phyloP scores from a whole-genome alignment of 495 filamentous ascomycete species.

The Aspergillus leporis region DNA sequence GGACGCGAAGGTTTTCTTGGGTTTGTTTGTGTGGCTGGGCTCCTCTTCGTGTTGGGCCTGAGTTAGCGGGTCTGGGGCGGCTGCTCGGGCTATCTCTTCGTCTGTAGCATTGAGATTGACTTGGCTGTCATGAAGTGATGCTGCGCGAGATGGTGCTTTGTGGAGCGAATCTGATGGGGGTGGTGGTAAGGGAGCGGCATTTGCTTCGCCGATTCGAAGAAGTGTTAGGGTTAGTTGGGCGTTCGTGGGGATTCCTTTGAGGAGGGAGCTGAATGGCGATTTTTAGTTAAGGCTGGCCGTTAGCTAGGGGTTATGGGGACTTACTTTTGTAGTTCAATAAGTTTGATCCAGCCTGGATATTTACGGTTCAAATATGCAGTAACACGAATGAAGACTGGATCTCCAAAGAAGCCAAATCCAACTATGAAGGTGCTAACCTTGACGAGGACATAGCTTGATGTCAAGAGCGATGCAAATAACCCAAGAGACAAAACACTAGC shows the following conservation, averaged over 20 bases:
- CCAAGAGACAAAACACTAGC: slow-evolving; percentile 60
- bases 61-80: slow-evolving; percentile 20
- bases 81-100: slow-evolving; percentile 53
- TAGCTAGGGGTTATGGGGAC: slow-evolving; percentile 10
- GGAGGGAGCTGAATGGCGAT: slow-evolving; percentile 56
- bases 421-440: slow-evolving; percentile 65
- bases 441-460: slow-evolving; percentile 71
- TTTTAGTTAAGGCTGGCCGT: slow-evolving; percentile 4
- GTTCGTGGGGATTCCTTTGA: slow-evolving; percentile 86
- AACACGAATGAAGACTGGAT: slow-evolving; percentile 64
- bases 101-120: slow-evolving; percentile 43
- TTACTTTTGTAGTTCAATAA: slow-evolving; percentile 69
- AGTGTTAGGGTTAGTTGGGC: slow-evolving; percentile 84
- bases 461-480: slow-evolving; percentile 58
- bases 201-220: slow-evolving; percentile 81
- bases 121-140: slow-evolving; percentile 37
- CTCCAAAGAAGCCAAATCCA: slow-evolving; percentile 78
- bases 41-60: slow-evolving; percentile 6
- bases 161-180: slow-evolving; percentile 42
- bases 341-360: slow-evolving; percentile 73
- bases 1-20: slow-evolving; percentile 48
- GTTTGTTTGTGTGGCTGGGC: slow-evolving; percentile 28
- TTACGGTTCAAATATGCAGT: slow-evolving; percentile 62
- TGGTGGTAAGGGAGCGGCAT: slow-evolving; percentile 79
- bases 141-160: slow-evolving; percentile 35